Evolutionary conservation across 208 protist species (phyloP).

Genomic region (Crithidia brevicula): DNA sequence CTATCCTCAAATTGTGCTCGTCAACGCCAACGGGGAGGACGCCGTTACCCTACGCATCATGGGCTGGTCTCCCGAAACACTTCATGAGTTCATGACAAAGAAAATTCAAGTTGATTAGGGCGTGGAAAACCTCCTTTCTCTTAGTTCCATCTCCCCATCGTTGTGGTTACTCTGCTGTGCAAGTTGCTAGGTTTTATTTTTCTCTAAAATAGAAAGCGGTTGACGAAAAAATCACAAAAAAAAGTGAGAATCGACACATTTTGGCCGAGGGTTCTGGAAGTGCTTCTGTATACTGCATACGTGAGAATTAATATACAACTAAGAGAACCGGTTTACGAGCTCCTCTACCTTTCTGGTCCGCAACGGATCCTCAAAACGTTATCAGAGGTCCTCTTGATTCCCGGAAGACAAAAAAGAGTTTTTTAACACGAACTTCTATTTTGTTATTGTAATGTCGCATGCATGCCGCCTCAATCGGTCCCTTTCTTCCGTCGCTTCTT

Average conservation of each 20-base stretch:
- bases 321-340: too few species aligned
- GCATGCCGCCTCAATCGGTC: too few species aligned
- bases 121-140: background rate
- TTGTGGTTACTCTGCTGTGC: background rate
- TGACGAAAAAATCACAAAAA: too few species aligned
- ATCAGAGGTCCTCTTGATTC: background rate
- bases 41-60: conserved; percentile 27
- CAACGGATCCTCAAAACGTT: too few species aligned
- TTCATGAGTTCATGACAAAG: conserved; percentile 42
- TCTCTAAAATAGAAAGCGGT: too few species aligned
- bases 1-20: conserved; percentile 33
- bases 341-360: too few species aligned
- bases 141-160: background rate
- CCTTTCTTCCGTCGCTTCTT: background rate
- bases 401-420: background rate
- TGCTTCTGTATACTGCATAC: too few species aligned
- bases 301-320: too few species aligned
- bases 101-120: conserved; percentile 24
- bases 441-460: too few species aligned
- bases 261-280: too few species aligned
- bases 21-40: conserved; percentile 13
- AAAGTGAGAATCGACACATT: too few species aligned
- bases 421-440: too few species aligned
- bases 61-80: conserved; percentile 36
- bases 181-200: background rate